Percentiles rank a stretch among this genome's conserved stretches.
Conservation (phyloP, 2,329 filamentous ascomycete species). For the Uncinocarpus reesii region DNA sequence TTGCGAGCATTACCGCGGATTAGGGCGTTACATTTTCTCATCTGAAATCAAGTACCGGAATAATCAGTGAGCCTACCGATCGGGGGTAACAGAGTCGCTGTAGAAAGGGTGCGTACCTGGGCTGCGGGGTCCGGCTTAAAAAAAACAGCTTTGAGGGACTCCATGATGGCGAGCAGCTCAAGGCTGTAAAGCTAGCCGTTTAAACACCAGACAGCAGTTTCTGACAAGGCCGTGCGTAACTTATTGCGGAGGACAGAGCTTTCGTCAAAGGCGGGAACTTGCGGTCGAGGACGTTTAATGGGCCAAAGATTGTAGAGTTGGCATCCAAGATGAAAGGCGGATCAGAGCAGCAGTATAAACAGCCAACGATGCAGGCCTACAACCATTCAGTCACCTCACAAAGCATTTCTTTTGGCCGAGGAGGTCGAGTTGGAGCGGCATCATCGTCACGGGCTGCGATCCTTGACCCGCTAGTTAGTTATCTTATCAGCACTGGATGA, state of each 20-base stretch:
- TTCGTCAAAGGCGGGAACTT: too few species aligned
- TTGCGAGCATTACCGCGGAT: conserved; percentile 86
- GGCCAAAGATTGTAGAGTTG: too few species aligned
- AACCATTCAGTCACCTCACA: not conserved
- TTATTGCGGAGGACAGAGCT: not conserved
- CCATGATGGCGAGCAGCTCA: conserved; percentile 51
- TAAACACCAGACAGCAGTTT: not conserved
- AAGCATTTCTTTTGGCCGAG: not conserved
- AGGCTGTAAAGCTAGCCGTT: not conserved
- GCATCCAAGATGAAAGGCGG: too few species aligned
- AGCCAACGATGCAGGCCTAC: too few species aligned
- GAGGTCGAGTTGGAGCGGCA: not conserved
- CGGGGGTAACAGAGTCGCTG: conserved; percentile 15
- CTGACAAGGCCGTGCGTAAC: not conserved
- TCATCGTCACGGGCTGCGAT: too few species aligned
- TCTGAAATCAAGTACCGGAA: conserved; percentile 43
- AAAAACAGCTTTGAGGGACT: conserved; percentile 75
- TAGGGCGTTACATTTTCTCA: conserved; percentile 87
- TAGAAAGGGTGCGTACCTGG: conserved; percentile 53
- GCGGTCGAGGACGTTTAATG: too few species aligned
- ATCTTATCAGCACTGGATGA: conserved; percentile 8
- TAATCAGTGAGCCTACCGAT: not conserved
- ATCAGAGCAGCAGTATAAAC: too few species aligned
- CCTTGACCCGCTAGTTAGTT: not conserved
- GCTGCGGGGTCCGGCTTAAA: conserved; percentile 86